Base-by-base conservation (phyloP, 441 rosid genomes). In the Cnidoscolus chayamansa region DNA sequence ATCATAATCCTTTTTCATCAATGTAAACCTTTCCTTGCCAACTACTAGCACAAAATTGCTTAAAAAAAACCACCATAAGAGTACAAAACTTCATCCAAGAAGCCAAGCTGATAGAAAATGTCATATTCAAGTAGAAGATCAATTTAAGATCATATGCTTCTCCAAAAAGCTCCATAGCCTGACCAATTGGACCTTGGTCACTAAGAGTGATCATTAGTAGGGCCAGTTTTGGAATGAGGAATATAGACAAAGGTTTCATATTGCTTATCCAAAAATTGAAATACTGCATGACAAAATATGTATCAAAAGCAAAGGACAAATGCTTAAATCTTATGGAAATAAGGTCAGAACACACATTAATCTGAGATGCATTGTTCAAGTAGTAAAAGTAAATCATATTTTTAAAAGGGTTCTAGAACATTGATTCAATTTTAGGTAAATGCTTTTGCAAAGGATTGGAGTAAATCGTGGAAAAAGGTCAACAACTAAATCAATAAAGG, bases 101-200 rank as follows among this genome's bases (percentile, higher is more conserved):
- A 45, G 15, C 31, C 48, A 35, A 53, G 35, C 47, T 5, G n/a
- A 49, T 50, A 58, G 3, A 7, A 61, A 47, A 58, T 57, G 31
- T 30, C 47, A 45, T 20, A 40, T 2, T 12, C 10, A 78, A 35
- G n/a, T 31, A 9, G 30, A 37, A 45, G 10, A n/a, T 9, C 31
- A 32, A n/a, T 32, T 1, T 25, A 25, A 20, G 11, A 57, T 68
- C 13, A 59, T 32, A 70, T 25, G 35, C 16, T 10, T 61, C 47
- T 60, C 30, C 45, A 50, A 60, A 49, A 62, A 61, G 47, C 31
- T 68, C 72, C 53, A 56, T 12, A 20, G 45, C 45, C 7, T 40
- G 45, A 56, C 20, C 63, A 56, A 17, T 37, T 40, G 12, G 61
- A 57, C 56, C 63, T 57, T 43, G 45, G 65, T 70, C 65, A 25